A percentile compares a stretch with the other conserved stretches of the same genome.
Conservation (phyloP, 306 rosid species). For the Lithocarpus polystachyus region DNA sequence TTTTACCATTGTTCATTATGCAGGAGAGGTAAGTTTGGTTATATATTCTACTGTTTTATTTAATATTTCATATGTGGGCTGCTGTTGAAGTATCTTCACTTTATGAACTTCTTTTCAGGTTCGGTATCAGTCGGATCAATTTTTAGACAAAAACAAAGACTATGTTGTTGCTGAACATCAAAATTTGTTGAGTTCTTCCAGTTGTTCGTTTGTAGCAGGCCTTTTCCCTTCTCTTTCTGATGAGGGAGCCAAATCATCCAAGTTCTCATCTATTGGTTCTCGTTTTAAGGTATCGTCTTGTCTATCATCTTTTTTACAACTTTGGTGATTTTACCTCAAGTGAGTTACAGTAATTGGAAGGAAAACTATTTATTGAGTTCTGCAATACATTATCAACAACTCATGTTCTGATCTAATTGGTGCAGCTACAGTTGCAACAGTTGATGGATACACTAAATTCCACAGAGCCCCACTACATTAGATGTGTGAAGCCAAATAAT, state of each 20-base stretch:
- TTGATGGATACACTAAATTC: constrained; percentile 79
- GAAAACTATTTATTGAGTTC: constrained; percentile 11
- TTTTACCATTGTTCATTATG: constrained; percentile 80
- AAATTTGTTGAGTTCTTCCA: constrained; percentile 79
- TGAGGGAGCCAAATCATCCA: constrained; percentile 74
- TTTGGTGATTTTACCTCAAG: constrained; percentile 2
- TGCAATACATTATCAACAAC: constrained; percentile 1
- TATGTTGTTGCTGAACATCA: constrained; percentile 95
- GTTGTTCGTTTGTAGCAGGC: constrained; percentile 76
- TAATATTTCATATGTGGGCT: constrained; percentile 9
- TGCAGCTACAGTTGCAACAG: constrained; percentile 91
- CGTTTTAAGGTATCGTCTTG: constrained; percentile 70
- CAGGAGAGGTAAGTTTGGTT: constrained; percentile 75
- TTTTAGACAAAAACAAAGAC: constrained; percentile 92
- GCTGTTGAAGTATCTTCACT: constrained; percentile 13
- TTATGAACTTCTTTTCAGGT: constrained; percentile 61
- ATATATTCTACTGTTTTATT: constrained; percentile 20
- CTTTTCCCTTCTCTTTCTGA: constrained; percentile 79
- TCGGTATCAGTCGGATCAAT: constrained; percentile 80
- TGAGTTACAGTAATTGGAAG: constrained; percentile 6
- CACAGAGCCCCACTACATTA: constrained; percentile 86
- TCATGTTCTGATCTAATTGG: constrained; percentile 30
- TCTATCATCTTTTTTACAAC: constrained; percentile 2
- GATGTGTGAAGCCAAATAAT: constrained; percentile 92
- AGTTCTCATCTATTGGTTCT: constrained; percentile 92